A percentile compares a stretch with the other conserved stretches of the same genome.
Evolutionary conservation across 257 asterid genomes (phyloP).

Genomic region (Petunia secreta): DNA sequence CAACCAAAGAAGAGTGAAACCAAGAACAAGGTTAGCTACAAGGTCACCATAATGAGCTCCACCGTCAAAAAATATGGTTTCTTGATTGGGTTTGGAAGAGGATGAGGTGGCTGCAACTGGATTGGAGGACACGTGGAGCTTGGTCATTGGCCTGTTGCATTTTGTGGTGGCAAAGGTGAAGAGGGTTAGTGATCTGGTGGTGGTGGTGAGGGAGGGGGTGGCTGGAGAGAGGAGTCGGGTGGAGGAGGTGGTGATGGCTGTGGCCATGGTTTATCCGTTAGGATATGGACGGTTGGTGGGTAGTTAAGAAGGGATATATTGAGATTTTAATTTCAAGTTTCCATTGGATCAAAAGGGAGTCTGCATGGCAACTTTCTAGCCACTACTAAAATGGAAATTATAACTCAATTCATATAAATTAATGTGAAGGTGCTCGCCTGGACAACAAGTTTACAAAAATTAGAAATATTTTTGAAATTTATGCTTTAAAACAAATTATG

Average conservation of each 20-base stretch:
- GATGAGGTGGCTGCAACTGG: conserved; percentile 52
- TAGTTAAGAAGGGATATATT: conserved; percentile 21
- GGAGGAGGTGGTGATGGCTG: conserved; percentile 42
- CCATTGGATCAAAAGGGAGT: conserved; percentile 34
- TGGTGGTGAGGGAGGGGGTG: conserved; percentile 37
- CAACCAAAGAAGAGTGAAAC: conserved; percentile 93
- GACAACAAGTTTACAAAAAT: too few relatives aligned
- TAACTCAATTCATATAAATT: too few relatives aligned
- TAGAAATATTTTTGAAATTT: too few relatives aligned
- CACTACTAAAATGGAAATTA: not conserved
- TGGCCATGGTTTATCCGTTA: conserved; percentile 43
- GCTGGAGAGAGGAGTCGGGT: conserved; percentile 31
- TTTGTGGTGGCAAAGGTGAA: conserved; percentile 35
- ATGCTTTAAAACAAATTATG: too few relatives aligned
- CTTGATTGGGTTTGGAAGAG: conserved; percentile 49
- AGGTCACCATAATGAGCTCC: conserved; percentile 99
- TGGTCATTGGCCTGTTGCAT: conserved; percentile 51
- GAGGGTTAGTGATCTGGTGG: conserved; percentile 25
- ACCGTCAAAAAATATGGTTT: conserved; percentile 83
- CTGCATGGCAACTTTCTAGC: conserved; percentile 47
- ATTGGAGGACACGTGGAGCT: conserved; percentile 73
- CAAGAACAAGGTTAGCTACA: conserved; percentile 78
- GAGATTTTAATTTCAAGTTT: conserved; percentile 18
- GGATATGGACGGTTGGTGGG: conserved; percentile 35
- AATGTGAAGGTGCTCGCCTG: too few relatives aligned